phyloP scores from a whole-genome alignment of 768 basidiomycete genomes.

The Trametes punicea region DNA sequence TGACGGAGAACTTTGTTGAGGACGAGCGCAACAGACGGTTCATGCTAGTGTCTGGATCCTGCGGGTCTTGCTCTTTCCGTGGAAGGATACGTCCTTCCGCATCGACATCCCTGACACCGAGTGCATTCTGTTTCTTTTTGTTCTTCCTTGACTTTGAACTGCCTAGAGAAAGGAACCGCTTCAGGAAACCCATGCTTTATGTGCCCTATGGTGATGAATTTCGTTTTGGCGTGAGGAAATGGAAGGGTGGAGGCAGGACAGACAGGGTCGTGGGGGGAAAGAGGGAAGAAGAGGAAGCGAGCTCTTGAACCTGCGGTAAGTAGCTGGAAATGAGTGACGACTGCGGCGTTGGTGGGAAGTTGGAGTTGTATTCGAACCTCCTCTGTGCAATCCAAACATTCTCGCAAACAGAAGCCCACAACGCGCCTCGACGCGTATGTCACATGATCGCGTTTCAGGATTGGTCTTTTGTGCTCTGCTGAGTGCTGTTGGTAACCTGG shows the following conservation, averaged over 20 bases:
- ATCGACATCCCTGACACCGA: slow-evolving; percentile 27
- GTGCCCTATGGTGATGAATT: background rate
- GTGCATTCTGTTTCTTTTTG: slow-evolving; percentile 26
- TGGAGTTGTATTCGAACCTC: background rate
- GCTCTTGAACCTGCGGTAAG: too few species aligned
- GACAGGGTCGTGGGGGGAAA: background rate
- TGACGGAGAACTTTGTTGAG: slow-evolving; percentile 61
- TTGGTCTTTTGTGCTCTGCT: too few species aligned
- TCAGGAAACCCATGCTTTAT: slow-evolving; percentile 60
- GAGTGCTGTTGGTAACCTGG: too few species aligned
- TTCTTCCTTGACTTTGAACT: slow-evolving; percentile 59
- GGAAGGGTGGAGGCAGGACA: background rate
- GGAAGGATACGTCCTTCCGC: slow-evolving; percentile 23
- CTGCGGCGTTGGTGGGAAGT: background rate
- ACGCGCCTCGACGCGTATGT: background rate
- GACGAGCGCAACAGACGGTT: slow-evolving; percentile 64
- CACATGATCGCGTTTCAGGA: slow-evolving; percentile 2
- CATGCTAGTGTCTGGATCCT: slow-evolving; percentile 44
- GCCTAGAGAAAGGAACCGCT: slow-evolving; percentile 65
- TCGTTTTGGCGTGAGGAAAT: background rate
- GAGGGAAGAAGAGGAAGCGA: background rate
- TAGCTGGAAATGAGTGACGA: background rate
- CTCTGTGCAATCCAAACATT: background rate
- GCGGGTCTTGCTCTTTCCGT: slow-evolving; percentile 18
- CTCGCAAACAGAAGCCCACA: background rate